Conservation (phyloP, 1,284 basidiomycete genomes). For the Malassezia slooffiae region DNA sequence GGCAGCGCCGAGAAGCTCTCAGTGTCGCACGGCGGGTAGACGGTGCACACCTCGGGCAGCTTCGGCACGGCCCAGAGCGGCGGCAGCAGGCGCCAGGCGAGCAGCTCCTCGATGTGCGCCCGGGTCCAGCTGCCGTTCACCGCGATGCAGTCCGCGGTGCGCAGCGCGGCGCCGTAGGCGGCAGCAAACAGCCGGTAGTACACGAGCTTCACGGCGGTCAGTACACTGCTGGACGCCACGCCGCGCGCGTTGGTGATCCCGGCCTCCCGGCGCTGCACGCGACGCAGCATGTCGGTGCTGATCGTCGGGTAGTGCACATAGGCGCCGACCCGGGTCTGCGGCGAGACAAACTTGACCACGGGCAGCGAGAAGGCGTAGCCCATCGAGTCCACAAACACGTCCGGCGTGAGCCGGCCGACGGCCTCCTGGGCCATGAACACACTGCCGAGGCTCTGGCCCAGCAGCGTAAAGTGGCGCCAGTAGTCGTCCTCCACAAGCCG, state of each 20-base stretch:
- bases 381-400: slow-evolving; percentile 94
- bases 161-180: slow-evolving; percentile 66
- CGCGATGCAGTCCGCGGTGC: slow-evolving; percentile 62
- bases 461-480: slow-evolving; percentile 78
- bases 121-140: slow-evolving; percentile 94
- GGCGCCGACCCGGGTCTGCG: slow-evolving; percentile 63
- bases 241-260: slow-evolving; percentile 58
- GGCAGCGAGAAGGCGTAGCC: slow-evolving; percentile 91
- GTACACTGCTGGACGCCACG: slow-evolving; percentile 55
- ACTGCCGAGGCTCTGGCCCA: slow-evolving; percentile 81
- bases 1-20: slow-evolving; percentile 58
- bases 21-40: slow-evolving; percentile 90
- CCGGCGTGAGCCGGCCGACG: slow-evolving; percentile 60
- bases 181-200: slow-evolving; percentile 84
- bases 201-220: slow-evolving; percentile 63
- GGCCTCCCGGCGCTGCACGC: slow-evolving; percentile 55
- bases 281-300: slow-evolving; percentile 75
- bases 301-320: slow-evolving; percentile 97
- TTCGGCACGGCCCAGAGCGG: slow-evolving; percentile 45
- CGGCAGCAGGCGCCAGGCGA: slow-evolving; percentile 47
- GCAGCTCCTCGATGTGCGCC: slow-evolving; percentile 58
- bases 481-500: slow-evolving; percentile 66
- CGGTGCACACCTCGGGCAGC: slow-evolving; percentile 48
- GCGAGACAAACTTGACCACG: slow-evolving; percentile 56
- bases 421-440: slow-evolving; percentile 73